Evolutionary conservation across 129 eudicot genomes (phyloP), one percentile per base, ranked within the genome.

Genomic region (Saposhnikovia divaricata): DNA sequence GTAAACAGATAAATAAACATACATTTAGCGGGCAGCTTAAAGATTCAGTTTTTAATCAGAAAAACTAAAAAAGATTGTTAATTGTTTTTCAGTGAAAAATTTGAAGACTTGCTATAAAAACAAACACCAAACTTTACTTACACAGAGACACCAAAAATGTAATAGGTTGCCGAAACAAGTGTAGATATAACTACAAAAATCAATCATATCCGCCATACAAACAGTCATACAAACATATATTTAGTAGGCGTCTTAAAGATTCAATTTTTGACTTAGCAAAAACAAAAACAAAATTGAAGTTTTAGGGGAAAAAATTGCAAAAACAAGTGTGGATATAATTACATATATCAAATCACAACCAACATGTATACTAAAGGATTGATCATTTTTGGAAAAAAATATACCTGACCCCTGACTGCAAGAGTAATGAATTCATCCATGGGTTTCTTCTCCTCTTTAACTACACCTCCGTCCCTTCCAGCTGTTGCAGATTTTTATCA

Each of bases 381-480:
- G 14, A 59, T 19, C n/a, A 19, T 59, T 59, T n/a, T 7, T 2
- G 4, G 28, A 44, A 44, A 21, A 59, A 59, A 23, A 23, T 19
- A 1, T 59, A 59, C 66, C 66, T 59, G 66, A 59, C 66, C 66
- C 66, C 83, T 83, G 23, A 86, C 89, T 50, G 81, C 80, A 53
- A 86, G 76, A 84, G 83, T 86, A 80, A 86, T 86, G 77, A 78
- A 83, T 78, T 81, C 34, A 81, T 86, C 89, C 50, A 78, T 84
- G 28, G 89, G 89, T 72, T 86, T 86, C 87, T 81, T 86, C 74
- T 86, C 89, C 77, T 83, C 89, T 44, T 86, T 87, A 18, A 10
- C 75, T 37, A 1, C 75, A 18, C 75, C 75, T 5, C 75, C 45
- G 0, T 71, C 75, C 40, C 75, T 23, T 28, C 75, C 75, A 18